These are phyloP conservation scores for Hericium coralloides DNA, from an alignment of 768 basidiomycete genomes.

Conservation along the genomic window DNA sequence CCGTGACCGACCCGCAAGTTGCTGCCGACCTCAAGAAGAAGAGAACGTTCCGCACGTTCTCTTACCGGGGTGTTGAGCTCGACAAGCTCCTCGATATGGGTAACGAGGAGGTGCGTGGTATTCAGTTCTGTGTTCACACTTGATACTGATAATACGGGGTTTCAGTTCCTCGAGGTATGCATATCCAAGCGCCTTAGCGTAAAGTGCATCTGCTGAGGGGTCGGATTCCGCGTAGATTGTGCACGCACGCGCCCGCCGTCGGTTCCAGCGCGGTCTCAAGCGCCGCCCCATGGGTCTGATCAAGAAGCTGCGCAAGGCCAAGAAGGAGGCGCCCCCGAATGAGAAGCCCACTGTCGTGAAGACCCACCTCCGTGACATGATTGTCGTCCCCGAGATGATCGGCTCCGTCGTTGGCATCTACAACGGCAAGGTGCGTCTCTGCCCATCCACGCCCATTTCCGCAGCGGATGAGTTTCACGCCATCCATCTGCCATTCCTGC, in stretches of 20 bases:
- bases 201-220: background rate
- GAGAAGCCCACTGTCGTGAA: conserved; percentile 99
- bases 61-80: conserved; percentile 96
- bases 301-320: conserved; percentile 98
- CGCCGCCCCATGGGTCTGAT: conserved; percentile 97
- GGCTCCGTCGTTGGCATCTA: conserved; percentile 97
- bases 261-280: conserved; percentile 99
- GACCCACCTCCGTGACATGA: conserved; percentile 99
- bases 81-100: conserved; percentile 94
- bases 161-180: conserved; percentile 73
- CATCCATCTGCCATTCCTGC: background rate
- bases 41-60: conserved; percentile 98
- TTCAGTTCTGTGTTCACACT: background rate
- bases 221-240: conserved; percentile 49
- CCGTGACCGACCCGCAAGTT: conserved; percentile 82
- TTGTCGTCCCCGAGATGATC: conserved; percentile 99
- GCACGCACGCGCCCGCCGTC: conserved; percentile 95
- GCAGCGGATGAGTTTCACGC: background rate
- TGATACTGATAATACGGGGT: conserved; percentile 1
- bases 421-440: conserved; percentile 79
- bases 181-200: background rate
- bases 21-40: conserved; percentile 98
- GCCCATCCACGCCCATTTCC: background rate
- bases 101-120: conserved; percentile 81
- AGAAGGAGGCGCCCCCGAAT: conserved; percentile 98